phyloP scores from a whole-genome alignment of 176 grass and related monocot genomes.

The Musa itinerans region DNA sequence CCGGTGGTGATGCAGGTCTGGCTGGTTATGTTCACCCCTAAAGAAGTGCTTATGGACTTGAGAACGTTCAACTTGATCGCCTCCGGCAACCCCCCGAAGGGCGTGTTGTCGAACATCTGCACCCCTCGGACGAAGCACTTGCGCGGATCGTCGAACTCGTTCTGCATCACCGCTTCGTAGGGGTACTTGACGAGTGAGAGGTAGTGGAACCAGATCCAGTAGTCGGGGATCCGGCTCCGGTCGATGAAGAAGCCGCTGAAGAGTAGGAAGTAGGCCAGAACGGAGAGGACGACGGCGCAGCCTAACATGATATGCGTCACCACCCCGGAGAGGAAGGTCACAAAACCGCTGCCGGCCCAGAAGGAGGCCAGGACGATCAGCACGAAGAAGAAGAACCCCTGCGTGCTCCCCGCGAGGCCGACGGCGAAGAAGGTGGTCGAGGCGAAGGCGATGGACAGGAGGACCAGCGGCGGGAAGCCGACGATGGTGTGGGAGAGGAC shows the following conservation, averaged over 20 bases:
- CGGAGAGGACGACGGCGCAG: slow-evolving; percentile 66
- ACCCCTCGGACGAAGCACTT: slow-evolving; percentile 77
- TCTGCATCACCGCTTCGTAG: slow-evolving; percentile 92
- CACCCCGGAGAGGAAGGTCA: slow-evolving; percentile 86
- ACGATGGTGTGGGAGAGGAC: slow-evolving; percentile 88
- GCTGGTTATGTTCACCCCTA: slow-evolving; percentile 52
- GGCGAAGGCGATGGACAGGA: slow-evolving; percentile 85
- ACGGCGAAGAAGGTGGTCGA: slow-evolving; percentile 92
- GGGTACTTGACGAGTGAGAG: slow-evolving; percentile 95
- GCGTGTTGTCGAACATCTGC: slow-evolving; percentile 99
- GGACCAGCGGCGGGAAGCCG: slow-evolving; percentile 59
- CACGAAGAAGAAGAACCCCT: slow-evolving; percentile 83
- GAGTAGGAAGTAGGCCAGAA: slow-evolving; percentile 83
- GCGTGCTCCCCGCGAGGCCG: slow-evolving; percentile 51
- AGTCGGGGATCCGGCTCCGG: slow-evolving; percentile 58
- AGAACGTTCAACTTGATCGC: slow-evolving; percentile 60
- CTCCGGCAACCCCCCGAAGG: slow-evolving; percentile 39
- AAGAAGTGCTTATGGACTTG: slow-evolving; percentile 44
- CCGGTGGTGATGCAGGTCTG: slow-evolving; percentile 76
- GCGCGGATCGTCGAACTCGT: slow-evolving; percentile 63
- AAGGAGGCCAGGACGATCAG: slow-evolving; percentile 84
- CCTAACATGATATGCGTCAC: slow-evolving; percentile 78
- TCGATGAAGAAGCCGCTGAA: slow-evolving; percentile 99
- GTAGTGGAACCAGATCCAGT: slow-evolving; percentile 99
- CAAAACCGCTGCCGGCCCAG: slow-evolving; percentile 88